A percentile compares a stretch with the other conserved stretches of the same genome.
Evolutionary conservation across 495 filamentous ascomycete species (phyloP).

Genomic region (Trichoderma erinaceum): DNA sequence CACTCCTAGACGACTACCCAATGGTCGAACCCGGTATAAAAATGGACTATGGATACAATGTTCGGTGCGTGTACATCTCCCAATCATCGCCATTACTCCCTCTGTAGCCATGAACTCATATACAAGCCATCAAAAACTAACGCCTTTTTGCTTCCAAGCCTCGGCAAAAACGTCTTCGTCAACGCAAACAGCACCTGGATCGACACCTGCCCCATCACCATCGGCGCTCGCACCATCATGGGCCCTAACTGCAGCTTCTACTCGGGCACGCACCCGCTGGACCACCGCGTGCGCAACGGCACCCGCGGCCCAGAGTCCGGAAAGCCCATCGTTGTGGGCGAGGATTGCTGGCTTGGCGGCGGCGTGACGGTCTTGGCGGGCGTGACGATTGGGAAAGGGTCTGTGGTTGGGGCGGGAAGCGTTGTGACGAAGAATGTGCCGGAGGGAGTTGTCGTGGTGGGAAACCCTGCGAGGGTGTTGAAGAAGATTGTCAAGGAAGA

Average conservation of each 20-base stretch:
- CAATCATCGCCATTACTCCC: not conserved
- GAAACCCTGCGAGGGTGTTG: conserved; percentile 61
- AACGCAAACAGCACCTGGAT: conserved; percentile 72
- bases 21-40: conserved; percentile 61
- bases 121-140: no score
- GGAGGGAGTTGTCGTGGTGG: conserved; percentile 55
- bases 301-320: conserved; percentile 69
- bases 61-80: conserved; percentile 37
- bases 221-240: conserved; percentile 73
- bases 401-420: conserved; percentile 74
- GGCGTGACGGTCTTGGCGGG: conserved; percentile 70
- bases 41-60: conserved; percentile 71
- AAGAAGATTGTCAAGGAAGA: conserved; percentile 29
- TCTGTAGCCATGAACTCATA: not conserved
- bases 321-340: conserved; percentile 67
- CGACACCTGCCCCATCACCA: conserved; percentile 70
- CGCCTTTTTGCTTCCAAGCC: conserved; percentile 20
- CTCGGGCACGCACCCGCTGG: conserved; percentile 67
- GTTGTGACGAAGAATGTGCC: conserved; percentile 82
- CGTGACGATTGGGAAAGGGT: conserved; percentile 70
- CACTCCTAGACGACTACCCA: conserved; percentile 52
- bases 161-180: conserved; percentile 65
- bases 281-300: conserved; percentile 67
- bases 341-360: conserved; percentile 88
- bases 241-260: conserved; percentile 74